Conservation (phyloP, 2,329 filamentous ascomycete genomes). For the Claviceps quebecensis region DNA sequence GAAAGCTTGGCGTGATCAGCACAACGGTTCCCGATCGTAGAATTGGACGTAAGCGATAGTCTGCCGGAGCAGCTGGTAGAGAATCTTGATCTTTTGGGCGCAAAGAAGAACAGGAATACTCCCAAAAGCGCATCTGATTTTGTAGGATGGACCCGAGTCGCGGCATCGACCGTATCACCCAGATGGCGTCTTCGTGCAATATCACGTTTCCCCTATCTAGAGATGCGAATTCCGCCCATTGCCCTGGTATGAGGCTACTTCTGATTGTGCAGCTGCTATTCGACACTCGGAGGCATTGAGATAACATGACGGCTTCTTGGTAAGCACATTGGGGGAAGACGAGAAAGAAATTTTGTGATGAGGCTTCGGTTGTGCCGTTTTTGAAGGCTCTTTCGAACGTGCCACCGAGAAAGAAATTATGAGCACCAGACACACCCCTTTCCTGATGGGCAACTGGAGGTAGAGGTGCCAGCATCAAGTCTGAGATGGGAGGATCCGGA, state of each 20-base stretch:
- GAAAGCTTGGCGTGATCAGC: conserved; percentile 28
- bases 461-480: conserved; percentile 14
- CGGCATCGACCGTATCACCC: conserved; percentile 26
- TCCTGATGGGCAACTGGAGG: background rate
- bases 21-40: conserved; percentile 20
- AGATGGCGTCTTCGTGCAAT: conserved; percentile 29
- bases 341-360: conserved; percentile 27
- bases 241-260: conserved; percentile 25
- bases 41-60: conserved; percentile 16
- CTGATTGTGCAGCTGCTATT: conserved; percentile 28
- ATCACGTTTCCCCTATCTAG: conserved; percentile 22
- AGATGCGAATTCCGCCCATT: conserved; percentile 32
- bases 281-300: conserved; percentile 28
- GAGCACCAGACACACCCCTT: conserved; percentile 9
- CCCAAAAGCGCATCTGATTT: conserved; percentile 23
- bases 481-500: conserved; percentile 10
- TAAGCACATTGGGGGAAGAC: conserved; percentile 29
- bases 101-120: conserved; percentile 14
- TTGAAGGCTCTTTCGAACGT: conserved; percentile 16
- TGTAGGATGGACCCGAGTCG: conserved; percentile 20
- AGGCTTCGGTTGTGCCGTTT: conserved; percentile 7
- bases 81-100: background rate
- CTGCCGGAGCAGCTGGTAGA: conserved; percentile 1
- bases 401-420: conserved; percentile 17
- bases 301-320: conserved; percentile 23